Evolutionary conservation across 2,329 filamentous ascomycete genomes (phyloP).

Genomic region (Xylaria sp.): DNA sequence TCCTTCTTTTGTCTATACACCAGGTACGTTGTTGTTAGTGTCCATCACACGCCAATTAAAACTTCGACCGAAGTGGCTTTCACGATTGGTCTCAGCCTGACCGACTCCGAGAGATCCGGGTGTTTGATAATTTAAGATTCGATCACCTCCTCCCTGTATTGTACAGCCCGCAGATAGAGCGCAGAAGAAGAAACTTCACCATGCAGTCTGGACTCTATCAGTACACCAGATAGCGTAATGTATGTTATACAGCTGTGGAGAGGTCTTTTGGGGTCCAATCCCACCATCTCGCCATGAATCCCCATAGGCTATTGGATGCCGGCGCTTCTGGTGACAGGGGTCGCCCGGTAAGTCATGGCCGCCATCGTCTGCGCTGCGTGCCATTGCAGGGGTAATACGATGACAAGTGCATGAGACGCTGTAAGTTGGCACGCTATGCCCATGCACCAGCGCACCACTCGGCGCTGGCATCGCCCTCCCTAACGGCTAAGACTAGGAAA

Average conservation of each 20-base stretch:
- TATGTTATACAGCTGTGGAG: slow-evolving; percentile 2
- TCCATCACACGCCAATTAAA: neutral
- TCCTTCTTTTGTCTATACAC: neutral
- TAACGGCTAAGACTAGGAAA: slow-evolving; percentile 32
- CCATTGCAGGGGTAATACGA: slow-evolving; percentile 35
- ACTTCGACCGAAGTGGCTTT: neutral
- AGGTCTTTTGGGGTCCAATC: slow-evolving; percentile 10
- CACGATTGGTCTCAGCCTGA: neutral
- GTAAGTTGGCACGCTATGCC: slow-evolving; percentile 9
- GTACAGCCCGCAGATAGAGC: slow-evolving; percentile 14
- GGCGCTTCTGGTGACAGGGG: slow-evolving; percentile 17
- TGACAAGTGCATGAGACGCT: slow-evolving; percentile 33
- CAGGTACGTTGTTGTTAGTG: neutral
- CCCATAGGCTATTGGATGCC: slow-evolving; percentile 15
- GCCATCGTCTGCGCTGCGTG: slow-evolving; percentile 30
- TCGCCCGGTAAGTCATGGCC: slow-evolving; percentile 18
- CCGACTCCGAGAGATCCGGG: neutral
- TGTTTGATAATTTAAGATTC: slow-evolving; percentile 2
- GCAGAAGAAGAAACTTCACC: slow-evolving; percentile 10
- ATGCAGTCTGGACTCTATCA: slow-evolving; percentile 12
- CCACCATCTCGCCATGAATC: neutral
- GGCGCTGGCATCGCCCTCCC: slow-evolving; percentile 16
- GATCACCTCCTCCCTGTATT: slow-evolving; percentile 11
- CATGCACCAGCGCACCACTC: slow-evolving; percentile 17
- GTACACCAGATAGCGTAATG: neutral